Conservation (phyloP, 441 rosid genomes). For the Aleurites moluccanus region DNA sequence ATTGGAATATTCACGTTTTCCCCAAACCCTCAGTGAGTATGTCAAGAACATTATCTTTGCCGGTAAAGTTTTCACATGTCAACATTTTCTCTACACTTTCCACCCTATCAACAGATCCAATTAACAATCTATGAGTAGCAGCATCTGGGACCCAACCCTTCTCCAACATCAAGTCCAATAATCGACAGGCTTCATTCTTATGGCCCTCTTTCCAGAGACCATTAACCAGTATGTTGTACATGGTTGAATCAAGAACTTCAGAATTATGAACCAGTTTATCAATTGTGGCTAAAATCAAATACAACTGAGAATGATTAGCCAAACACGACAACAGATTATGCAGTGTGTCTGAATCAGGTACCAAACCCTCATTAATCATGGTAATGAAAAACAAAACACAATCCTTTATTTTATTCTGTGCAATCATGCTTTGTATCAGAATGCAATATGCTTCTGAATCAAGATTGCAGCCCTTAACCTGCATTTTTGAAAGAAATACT, state of each 20-base stretch:
- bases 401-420: slow-evolving; percentile 29
- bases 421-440: slow-evolving; percentile 37
- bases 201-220: slow-evolving; percentile 56
- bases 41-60: slow-evolving; percentile 37
- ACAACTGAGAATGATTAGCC: slow-evolving; percentile 29
- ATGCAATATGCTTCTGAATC: slow-evolving; percentile 42
- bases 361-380: slow-evolving; percentile 37
- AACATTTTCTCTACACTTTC: slow-evolving; percentile 22
- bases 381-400: slow-evolving; percentile 35
- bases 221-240: slow-evolving; percentile 40
- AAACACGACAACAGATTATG: slow-evolving; percentile 32
- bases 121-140: slow-evolving; percentile 41
- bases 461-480: slow-evolving; percentile 40
- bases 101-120: slow-evolving; percentile 34
- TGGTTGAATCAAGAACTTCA: slow-evolving; percentile 34
- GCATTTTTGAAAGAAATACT: slow-evolving; percentile 39
- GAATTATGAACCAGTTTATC: slow-evolving; percentile 24
- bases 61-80: slow-evolving; percentile 11
- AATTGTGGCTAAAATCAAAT: slow-evolving; percentile 30
- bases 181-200: slow-evolving; percentile 30
- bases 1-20: slow-evolving; percentile 13
- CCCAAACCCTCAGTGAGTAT: slow-evolving; percentile 48
- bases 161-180: slow-evolving; percentile 55
- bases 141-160: slow-evolving; percentile 57
- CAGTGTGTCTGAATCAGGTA: slow-evolving; percentile 40